Base-by-base conservation (phyloP, 176 grass and related monocot genomes). In the Stipa capillata region DNA sequence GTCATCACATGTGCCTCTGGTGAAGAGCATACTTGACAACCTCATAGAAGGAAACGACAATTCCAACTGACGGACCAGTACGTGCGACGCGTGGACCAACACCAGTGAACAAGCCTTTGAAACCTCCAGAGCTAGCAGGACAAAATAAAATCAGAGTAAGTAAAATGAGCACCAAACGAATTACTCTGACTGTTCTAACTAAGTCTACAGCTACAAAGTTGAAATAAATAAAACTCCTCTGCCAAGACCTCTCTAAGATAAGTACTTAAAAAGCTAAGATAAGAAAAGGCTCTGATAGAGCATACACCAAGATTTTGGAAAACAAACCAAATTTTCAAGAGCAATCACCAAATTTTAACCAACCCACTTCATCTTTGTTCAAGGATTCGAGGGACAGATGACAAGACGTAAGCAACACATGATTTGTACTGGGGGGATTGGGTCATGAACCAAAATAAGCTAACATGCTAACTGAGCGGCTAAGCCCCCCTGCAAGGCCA, bases 41-140 rank as follows among this genome's bases (percentile, higher is more conserved):
- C 84, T 98, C 95, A 1, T 98, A 98, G 54, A 94, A 98, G 36
- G 95, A 94, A 61, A 98, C 54, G 10, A 98, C 92, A 47, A 98
- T 98, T 20, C 95, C 95, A 56, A 98, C 95, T 28, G 95, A 98
- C 78, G 95, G 95, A 4, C 95, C 95, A 35, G 95, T 92, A 69
- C 95, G 95, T 14, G 82, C 95, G 28, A 98, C 92, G 40, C 95
- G 89, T 7, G 95, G 95, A 8, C 92, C 89, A 14, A 92, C 83
- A 57, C 95, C 95, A 7, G 89, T 91, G 69, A 98, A 94, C 48
- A 98, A 79, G 54, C 92, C 87, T 82, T 90, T 92, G 74, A 87
- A 7, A 9, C 95, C 95, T 79, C 89, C 90, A 78, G 69, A 85
- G 51, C 95, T 97, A 83, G 56, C 74, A 77, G 6, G 42, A 78